Evolutionary conservation across 1,284 basidiomycete species (phyloP), one percentile per base, ranked within the genome.

Genomic region (Leccinum pallidistipes): DNA sequence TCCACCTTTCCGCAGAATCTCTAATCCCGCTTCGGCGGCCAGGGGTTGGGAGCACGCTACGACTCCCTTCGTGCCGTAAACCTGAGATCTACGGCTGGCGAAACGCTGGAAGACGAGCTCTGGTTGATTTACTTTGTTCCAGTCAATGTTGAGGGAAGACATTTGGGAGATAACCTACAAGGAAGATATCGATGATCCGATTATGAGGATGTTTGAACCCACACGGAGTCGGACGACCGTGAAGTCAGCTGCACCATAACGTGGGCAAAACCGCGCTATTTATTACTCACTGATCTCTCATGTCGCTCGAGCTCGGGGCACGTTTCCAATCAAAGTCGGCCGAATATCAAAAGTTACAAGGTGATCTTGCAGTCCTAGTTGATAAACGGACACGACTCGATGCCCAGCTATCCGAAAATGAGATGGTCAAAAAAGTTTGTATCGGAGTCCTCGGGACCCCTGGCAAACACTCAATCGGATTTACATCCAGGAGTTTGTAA

Each of bases 1-100:
- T 45, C 96, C 96, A 14, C 95, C 95, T 71, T 88, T 89, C 60
- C 89, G 83, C 40, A 98, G 78, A 62, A 98, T 91, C 75, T 96
- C 93, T 47, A 98, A 77, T 0, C 95, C 96, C 8, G 92, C 94
- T 70, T 92, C 89, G 9, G 89, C 86, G 1, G 95, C 96, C 24
- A 97, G 80, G 43, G 96, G 94, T 73, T 98, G 95, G 18, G 92
- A 92, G n/a, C 88, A 90, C 6, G 94, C 85, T 2, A 97, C 91
- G 34, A 96, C 78, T 8, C 95, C 95, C 73, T 95, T 96, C 4
- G 90, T 90, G 27, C 91, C 90, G 76, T 91, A 92, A 11, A 93
- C 89, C 40, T 90, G 86, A 11, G 89, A 91, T 66, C 89, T 78
- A 7, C 90, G 85, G 67, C 88, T 90, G 1, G 86, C 71, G 73